Base-by-base conservation (phyloP, 2,329 filamentous ascomycete genomes). In the Anisogramma anomala region DNA sequence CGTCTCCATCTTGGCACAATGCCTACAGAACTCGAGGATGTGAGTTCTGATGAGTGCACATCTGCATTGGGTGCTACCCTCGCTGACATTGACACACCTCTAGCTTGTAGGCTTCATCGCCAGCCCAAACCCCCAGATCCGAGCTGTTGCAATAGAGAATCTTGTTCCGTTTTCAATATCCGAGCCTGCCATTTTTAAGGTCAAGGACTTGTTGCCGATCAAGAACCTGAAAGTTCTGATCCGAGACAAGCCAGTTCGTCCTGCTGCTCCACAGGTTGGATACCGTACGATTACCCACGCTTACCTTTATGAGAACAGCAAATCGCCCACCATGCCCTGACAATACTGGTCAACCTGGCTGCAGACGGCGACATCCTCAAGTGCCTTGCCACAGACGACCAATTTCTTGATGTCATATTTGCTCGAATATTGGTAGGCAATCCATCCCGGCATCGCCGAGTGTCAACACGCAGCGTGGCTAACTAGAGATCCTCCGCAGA, bases 91-190 rank as follows among this genome's bases (percentile, higher is more conserved):
- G n/a, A n/a, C 14, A 13, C 11, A 23, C n/a, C 11, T 11, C 11
- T 23, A 94, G 85, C 77, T 94, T 40, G 86, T 95, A 47, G 86
- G 87, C 59, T 95, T 96, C 63, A 83, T 96, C 45, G 82, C 84
- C 61, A 82, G 94, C 64, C 84, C 84, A 46, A 94, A 93, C 58
- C 85, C 86, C 31, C 84, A 94, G 58, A 86, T 96, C 49, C 79
- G 91, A 52, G 79, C 85, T 58, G 72, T 89, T 51, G 88, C 88
- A 36, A 77, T 81, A 40, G 87, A 94, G 61, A 84, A 93, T 53
- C 71, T 95, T 26, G 79, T 95, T 33, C 84, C 86, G 9, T 96
- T 84, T 50, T 84, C 84, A 18, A 71, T 77, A 9, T 64, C 72
- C 1, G 73, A 94, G 50, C 81, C 84, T 0, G 66, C 69, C 0